Evolutionary conservation across 306 rosid genomes (phyloP).

Genomic region (Aeschynomene evenia): DNA sequence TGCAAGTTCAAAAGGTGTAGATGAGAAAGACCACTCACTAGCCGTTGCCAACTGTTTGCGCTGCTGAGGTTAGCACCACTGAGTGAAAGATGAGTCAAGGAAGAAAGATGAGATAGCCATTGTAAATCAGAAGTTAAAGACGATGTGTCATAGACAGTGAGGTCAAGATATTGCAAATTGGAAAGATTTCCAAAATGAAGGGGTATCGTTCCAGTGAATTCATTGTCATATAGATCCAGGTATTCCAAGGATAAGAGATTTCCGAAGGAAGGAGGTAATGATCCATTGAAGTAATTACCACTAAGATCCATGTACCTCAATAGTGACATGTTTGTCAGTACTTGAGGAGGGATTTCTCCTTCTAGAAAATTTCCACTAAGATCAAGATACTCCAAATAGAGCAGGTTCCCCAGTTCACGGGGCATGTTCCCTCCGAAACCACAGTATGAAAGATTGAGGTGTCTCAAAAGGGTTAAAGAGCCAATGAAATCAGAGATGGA

Average conservation of each 20-base stretch:
- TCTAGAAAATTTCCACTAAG: not conserved
- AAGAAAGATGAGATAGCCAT: slow-evolving; percentile 9
- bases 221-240: not conserved
- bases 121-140: not conserved
- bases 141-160: not conserved
- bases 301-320: not conserved
- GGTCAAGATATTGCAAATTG: not conserved
- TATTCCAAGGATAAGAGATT: not conserved
- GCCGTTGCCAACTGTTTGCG: not conserved
- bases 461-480: not conserved
- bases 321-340: too few relatives aligned
- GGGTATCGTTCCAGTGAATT: not conserved
- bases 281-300: too few relatives aligned
- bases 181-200: not conserved
- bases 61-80: not conserved
- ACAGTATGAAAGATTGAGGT: not conserved
- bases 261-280: not conserved
- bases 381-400: not conserved
- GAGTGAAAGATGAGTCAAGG: not conserved
- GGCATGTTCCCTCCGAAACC: not conserved
- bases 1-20: not conserved
- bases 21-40: not conserved
- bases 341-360: not conserved
- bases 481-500: not conserved
- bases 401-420: not conserved